These are phyloP conservation scores for Talaromyces borbonicus DNA, from an alignment of 495 filamentous ascomycete genomes.

Conservation along the genomic window DNA sequence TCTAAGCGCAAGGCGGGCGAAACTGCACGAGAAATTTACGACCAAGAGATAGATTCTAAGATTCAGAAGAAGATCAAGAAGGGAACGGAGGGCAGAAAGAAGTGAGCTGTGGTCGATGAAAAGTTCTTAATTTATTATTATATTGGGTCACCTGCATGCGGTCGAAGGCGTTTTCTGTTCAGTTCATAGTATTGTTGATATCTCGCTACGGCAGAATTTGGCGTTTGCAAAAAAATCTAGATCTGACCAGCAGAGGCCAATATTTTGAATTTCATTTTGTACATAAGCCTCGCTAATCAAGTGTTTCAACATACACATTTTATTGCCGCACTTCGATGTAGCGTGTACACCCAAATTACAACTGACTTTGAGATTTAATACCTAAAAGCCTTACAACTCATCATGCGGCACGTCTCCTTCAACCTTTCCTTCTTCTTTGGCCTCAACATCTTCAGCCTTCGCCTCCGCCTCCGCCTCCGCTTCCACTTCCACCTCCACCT, in stretches of 20 bases:
- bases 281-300: no score
- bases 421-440: no score
- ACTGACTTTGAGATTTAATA: no score
- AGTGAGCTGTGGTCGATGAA: conserved; percentile 6
- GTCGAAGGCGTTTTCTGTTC: conserved; percentile 7
- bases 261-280: no score
- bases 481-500: conserved; percentile 24
- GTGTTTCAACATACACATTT: no score
- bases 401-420: conserved; percentile 1
- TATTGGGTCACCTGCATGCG: conserved; percentile 8
- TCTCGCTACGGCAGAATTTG: no score
- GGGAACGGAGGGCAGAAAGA: conserved; percentile 39
- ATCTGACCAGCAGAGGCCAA: no score
- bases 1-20: conserved; percentile 73
- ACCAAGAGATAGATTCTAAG: conserved; percentile 38
- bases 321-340: no score
- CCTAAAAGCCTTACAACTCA: conserved; percentile 4
- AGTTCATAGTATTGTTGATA: no score
- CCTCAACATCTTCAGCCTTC: conserved; percentile 1
- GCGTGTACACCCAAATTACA: no score
- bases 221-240: no score
- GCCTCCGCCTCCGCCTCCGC: neutral
- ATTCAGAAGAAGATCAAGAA: conserved; percentile 43
- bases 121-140: conserved; percentile 4
- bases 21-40: conserved; percentile 43